Base-by-base conservation (phyloP, 257 asterid species). In the Lantana camara region DNA sequence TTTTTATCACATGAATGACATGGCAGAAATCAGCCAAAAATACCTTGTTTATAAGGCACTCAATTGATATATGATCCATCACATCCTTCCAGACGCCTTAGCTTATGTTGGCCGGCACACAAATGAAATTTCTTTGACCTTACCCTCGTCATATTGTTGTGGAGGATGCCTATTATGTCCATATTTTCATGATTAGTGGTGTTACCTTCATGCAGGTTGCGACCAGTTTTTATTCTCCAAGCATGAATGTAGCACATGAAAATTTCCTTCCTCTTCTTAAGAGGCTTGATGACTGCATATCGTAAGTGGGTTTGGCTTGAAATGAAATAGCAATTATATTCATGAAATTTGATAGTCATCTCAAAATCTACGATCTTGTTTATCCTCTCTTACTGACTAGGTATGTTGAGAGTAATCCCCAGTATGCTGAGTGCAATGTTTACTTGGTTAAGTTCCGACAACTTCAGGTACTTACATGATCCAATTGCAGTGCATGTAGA, bases 401-500 rank as follows among this genome's bases (percentile, higher is more conserved):
- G 71, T 94, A 94, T 84, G 96, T 90, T 44, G 99, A 94, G 81
- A 79, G 87, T 78, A 90, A 90, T 75, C 99, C 96, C 53, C 98
- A 94, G 73, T 94, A 90, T 81, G 96, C 99, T 44, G 99, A 94
- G 81, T 88, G 98, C 90, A 86, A 80, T 75, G 93, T 94, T 64
- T 90, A 94, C 87, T 82, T 88, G 79, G 98, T 94, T 80, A 94
- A 94, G 79, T 90, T 94, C 81, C 95, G 96, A 64, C 98, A 94
- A 75, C 96, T 94, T 69, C 99, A 94, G 99, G 99, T 90, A 71
- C 64, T 73, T 68, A 56, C 24, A 54, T 16, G 46, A 56, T 55
- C 51, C 48, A 20, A 45, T 72, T 65, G 59, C 35, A 44, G 42
- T 41, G 53, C 23, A 49, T 30, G 41, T 19, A 30, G 27, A 46